These are phyloP conservation scores for Mollisia scopiformis DNA, from an alignment of 2,329 filamentous ascomycete genomes.

Conservation along the genomic window DNA sequence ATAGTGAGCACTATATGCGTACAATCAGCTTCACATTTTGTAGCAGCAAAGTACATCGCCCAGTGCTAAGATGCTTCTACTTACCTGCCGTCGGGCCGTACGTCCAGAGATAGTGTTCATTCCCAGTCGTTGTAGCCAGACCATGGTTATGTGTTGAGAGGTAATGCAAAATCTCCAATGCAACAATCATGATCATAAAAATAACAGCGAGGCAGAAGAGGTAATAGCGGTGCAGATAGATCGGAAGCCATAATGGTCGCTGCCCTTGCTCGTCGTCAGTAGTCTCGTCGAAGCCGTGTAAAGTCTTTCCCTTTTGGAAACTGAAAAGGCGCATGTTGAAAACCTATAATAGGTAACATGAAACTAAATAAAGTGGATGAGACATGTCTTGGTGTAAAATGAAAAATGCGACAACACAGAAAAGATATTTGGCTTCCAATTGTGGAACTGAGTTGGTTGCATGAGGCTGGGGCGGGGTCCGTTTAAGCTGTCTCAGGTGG, in stretches of 20 bases:
- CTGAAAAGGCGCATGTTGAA: neutral
- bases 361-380: too few relatives aligned
- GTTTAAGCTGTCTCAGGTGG: too few relatives aligned
- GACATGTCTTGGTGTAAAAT: too few relatives aligned
- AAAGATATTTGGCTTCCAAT: too few relatives aligned
- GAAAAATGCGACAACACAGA: too few relatives aligned
- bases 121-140: neutral
- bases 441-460: too few relatives aligned
- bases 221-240: neutral
- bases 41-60: neutral
- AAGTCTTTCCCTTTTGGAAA: neutral
- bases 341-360: too few relatives aligned
- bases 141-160: neutral
- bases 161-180: neutral
- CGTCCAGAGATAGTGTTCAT: neutral
- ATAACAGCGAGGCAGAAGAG: neutral
- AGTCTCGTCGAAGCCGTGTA: neutral
- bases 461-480: too few relatives aligned
- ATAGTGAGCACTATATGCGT: neutral
- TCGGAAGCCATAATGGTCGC: neutral
- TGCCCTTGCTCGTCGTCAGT: neutral
- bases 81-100: neutral
- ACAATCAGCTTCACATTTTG: neutral
- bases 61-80: neutral
- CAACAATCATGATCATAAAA: neutral